Percentiles rank a stretch among this genome's conserved stretches.
Evolutionary conservation across 805 yeast genomes (phyloP).

Genomic region (Kodamaea hsintzibuensis): DNA sequence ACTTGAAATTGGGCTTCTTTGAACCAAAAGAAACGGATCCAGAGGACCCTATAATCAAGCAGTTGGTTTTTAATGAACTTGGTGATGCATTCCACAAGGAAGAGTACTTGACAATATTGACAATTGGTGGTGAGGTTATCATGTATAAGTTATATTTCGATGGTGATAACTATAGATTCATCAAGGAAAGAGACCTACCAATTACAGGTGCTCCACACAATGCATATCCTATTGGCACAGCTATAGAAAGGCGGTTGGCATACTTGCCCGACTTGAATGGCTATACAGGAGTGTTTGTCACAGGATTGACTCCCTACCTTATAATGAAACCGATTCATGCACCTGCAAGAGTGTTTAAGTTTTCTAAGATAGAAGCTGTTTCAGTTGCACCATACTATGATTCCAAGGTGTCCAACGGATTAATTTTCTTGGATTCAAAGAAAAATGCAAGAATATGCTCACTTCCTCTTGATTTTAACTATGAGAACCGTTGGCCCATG

Average conservation of each 20-base stretch:
- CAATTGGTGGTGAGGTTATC: constrained; percentile 78
- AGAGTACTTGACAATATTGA: constrained; percentile 68
- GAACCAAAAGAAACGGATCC: constrained; percentile 56
- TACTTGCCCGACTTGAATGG: constrained; percentile 60
- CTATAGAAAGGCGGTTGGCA: constrained; percentile 66
- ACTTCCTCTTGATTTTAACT: constrained; percentile 48
- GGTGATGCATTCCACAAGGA: constrained; percentile 59
- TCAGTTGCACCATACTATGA: constrained; percentile 61
- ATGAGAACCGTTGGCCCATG: constrained; percentile 63
- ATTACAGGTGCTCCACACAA: constrained; percentile 82
- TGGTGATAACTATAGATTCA: constrained; percentile 42
- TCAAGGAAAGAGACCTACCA: constrained; percentile 44
- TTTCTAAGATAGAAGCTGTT: constrained; percentile 64
- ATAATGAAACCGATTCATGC: constrained; percentile 67
- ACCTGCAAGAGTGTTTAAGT: constrained; percentile 62
- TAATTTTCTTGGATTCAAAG: constrained; percentile 69
- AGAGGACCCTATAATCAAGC: constrained; percentile 68
- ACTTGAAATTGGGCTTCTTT: constrained; percentile 45
- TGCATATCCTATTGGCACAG: constrained; percentile 68
- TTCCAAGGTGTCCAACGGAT: constrained; percentile 43
- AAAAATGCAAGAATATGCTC: constrained; percentile 67
- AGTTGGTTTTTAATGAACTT: constrained; percentile 58
- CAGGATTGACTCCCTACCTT: constrained; percentile 73
- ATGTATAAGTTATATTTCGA: constrained; percentile 61
- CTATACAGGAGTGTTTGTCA: constrained; percentile 60